Evolutionary conservation across 176 grass and related monocot species (phyloP).

Genomic region (Ensete ventricosum): DNA sequence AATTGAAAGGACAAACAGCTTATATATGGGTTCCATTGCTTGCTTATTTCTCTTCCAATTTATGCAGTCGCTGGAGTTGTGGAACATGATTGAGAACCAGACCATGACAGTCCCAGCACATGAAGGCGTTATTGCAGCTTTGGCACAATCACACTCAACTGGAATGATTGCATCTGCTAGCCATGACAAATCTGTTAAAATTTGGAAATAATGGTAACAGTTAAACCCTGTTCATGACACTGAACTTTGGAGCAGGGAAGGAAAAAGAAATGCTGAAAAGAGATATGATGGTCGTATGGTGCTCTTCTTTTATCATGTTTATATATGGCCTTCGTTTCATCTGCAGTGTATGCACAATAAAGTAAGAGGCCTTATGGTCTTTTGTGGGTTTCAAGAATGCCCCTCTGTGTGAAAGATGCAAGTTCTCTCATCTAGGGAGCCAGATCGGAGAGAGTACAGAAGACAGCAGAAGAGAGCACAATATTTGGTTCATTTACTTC

Average conservation of each 20-base stretch:
- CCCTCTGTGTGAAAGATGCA: not conserved
- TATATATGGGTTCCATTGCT: not conserved
- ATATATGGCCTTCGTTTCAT: no score
- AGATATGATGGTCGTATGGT: no score
- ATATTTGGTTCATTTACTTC: not conserved
- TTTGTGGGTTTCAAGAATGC: not conserved
- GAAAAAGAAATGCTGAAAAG: no score
- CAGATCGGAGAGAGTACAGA: not conserved
- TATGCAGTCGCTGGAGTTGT: conserved; percentile 82
- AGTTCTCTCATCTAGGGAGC: not conserved
- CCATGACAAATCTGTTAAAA: conserved; percentile 81
- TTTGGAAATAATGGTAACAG: conserved; percentile 59
- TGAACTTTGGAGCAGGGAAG: no score
- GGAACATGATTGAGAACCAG: conserved; percentile 50
- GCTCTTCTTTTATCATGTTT: no score
- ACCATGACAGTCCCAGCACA: conserved; percentile 47
- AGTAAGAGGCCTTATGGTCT: not conserved
- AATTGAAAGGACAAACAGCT: no score
- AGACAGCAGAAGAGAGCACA: not conserved
- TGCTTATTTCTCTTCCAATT: conserved; percentile 3
- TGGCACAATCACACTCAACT: conserved; percentile 41
- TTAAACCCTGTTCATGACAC: not conserved
- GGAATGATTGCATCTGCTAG: conserved; percentile 77
- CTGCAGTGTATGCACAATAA: not conserved
- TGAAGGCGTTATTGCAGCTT: conserved; percentile 55